Evolutionary conservation across 2,329 filamentous ascomycete genomes (phyloP).

Genomic region (Leptographium lundbergii): DNA sequence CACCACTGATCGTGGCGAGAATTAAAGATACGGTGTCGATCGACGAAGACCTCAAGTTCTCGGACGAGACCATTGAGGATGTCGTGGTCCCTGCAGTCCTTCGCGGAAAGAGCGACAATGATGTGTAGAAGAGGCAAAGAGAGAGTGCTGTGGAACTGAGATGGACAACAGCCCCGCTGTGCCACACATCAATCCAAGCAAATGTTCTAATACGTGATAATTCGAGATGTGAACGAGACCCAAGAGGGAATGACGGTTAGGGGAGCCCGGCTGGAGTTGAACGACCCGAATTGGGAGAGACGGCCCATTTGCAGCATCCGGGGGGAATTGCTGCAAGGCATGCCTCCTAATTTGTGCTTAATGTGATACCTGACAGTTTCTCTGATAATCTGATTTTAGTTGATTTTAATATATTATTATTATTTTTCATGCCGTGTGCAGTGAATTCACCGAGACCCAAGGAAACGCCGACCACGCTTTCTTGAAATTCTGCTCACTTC

Average conservation of each 20-base stretch:
- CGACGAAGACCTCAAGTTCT: slow-evolving; percentile 73
- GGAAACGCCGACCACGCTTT: no score
- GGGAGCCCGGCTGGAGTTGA: background rate
- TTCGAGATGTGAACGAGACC: background rate
- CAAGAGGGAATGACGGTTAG: background rate
- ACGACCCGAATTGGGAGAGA: background rate
- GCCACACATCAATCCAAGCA: background rate
- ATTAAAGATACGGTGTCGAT: slow-evolving; percentile 71
- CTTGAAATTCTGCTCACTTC: no score
- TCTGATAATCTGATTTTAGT: background rate
- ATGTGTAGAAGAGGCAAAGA: slow-evolving; percentile 2
- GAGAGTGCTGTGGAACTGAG: background rate
- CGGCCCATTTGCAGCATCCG: background rate
- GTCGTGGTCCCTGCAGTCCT: slow-evolving; percentile 30
- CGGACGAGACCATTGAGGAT: slow-evolving; percentile 69
- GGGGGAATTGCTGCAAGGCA: background rate
- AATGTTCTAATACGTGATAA: background rate
- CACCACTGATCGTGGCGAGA: slow-evolving; percentile 66
- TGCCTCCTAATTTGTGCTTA: background rate
- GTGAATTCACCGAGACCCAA: background rate
- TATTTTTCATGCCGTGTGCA: background rate
- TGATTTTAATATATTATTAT: background rate
- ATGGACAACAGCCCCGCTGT: background rate
- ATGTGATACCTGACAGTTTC: background rate
- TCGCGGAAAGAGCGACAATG: slow-evolving; percentile 1